Evolutionary conservation across 2,329 filamentous ascomycete genomes (phyloP).

Genomic region (Truncatella angustata): DNA sequence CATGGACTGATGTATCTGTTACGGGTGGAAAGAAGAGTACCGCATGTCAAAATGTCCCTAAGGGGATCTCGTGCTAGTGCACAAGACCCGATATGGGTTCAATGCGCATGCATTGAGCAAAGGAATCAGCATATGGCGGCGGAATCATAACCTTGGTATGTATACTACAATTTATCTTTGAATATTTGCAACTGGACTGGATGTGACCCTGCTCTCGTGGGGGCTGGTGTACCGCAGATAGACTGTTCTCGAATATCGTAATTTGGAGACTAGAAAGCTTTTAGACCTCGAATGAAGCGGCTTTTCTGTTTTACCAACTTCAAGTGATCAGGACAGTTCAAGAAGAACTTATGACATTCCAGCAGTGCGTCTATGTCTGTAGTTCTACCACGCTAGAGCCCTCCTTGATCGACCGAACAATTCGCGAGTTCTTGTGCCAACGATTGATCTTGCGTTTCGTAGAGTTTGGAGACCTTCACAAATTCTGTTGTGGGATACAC

Average conservation of each 20-base stretch:
- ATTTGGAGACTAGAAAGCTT: too few relatives aligned
- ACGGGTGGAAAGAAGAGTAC: conserved; percentile 7
- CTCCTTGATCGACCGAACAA: background rate
- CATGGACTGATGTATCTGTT: conserved; percentile 8
- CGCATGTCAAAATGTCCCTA: conserved; percentile 7
- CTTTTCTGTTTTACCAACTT: too few relatives aligned
- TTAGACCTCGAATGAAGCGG: too few relatives aligned
- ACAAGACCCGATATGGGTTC: too few relatives aligned
- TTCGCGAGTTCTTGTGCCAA: background rate
- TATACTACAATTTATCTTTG: too few relatives aligned
- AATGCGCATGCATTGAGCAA: too few relatives aligned
- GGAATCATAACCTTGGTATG: too few relatives aligned
- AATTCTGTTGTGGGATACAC: background rate
- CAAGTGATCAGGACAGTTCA: background rate
- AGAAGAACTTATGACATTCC: background rate
- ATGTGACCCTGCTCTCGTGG: too few relatives aligned
- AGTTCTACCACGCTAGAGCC: background rate
- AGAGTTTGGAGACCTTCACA: background rate
- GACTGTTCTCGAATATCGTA: too few relatives aligned
- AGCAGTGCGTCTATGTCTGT: background rate
- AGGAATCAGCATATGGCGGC: too few relatives aligned
- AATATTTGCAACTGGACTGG: too few relatives aligned
- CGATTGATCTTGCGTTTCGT: background rate
- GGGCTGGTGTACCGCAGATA: too few relatives aligned
- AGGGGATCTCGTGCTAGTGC: conserved; percentile 2